Evolutionary conservation across 1,284 basidiomycete species (phyloP), one percentile per base, ranked within the genome.

Genomic region (Tausonia pullulans): DNA sequence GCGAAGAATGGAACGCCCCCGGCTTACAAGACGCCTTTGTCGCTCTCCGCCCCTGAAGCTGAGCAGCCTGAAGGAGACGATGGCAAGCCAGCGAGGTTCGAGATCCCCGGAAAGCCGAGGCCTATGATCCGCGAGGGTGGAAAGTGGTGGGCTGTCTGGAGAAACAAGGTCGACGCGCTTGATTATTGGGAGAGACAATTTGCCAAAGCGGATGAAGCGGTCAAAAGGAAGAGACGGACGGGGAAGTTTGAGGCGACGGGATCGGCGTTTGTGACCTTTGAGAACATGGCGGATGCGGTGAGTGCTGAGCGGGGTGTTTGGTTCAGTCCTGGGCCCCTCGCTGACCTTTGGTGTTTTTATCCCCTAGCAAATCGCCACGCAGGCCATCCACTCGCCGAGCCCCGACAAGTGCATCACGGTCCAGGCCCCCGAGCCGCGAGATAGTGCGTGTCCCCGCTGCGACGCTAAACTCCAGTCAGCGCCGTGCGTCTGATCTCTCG

Each of bases 231-330:
- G 71, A 77, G 88, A 60, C 78, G 81, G 61, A 76, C 77, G 10
- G 85, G 86, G 6, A 86, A 83, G 70, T 94, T 90, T 74, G 85
- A 82, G 68, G 81, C 90, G 1, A 88, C 88, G 0, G 84, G 87
- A 65, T 83, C 85, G 7, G 95, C 92, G 0, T 98, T 97, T 73
- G 90, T 98, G n/a, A 98, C 95, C 0, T 97, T 98, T 70, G 89
- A 95, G 75, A 88, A 40, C 46, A 65, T 65, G 64, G 50, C 55
- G 3, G 60, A 65, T 43, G 64, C 64, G 0, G 62, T 63, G 57
- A 52, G 62, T 63, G 5, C 11, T n/a, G 45, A 14, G n/a, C 27
- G 27, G 27, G 27, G 27, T 4, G 8, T 58, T 10, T 3, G 4
- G 27, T 49, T 68, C 27, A 13, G 4, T 11, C 62, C 57, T 2